Evolutionary conservation across 768 basidiomycete species (phyloP).

Genomic region (Russula ochroleuca): DNA sequence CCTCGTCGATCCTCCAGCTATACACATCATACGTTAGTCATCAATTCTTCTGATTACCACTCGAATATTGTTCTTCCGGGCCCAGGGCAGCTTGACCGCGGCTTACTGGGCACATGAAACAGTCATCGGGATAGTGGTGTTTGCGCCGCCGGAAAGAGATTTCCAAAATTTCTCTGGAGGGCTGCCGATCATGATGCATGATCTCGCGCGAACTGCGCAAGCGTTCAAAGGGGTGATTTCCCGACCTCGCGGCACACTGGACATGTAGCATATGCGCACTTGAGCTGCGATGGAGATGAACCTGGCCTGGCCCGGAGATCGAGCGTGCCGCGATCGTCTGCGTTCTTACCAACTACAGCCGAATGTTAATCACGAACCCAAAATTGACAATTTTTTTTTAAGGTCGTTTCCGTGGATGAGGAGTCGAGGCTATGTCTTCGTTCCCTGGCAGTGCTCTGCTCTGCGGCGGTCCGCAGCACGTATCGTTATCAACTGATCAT

Average conservation of each 20-base stretch:
- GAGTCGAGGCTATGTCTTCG: not conserved
- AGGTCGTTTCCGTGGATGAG: not conserved
- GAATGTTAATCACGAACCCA: not conserved
- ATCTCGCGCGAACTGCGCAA: not conserved
- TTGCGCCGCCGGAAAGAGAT: not conserved
- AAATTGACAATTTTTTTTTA: not conserved
- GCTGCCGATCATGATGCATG: not conserved
- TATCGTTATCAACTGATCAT: not conserved
- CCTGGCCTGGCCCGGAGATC: not conserved
- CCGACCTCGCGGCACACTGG: not conserved
- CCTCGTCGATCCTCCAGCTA: not conserved
- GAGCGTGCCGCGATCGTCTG: not conserved
- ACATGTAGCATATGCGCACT: not conserved
- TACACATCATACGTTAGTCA: not conserved
- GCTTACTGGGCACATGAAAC: not conserved
- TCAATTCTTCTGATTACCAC: not conserved
- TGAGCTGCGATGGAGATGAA: not conserved
- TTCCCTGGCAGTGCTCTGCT: not conserved
- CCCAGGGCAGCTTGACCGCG: not conserved
- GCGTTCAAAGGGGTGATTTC: not conserved
- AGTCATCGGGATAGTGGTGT: not conserved
- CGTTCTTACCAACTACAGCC: not conserved
- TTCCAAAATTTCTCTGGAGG: no score
- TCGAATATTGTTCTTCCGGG: not conserved
- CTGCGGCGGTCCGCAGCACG: not conserved